A percentile compares a stretch with the other conserved stretches of the same genome.
Conservation (phyloP, 2,329 filamentous ascomycete species). For the Botrytis cinerea region DNA sequence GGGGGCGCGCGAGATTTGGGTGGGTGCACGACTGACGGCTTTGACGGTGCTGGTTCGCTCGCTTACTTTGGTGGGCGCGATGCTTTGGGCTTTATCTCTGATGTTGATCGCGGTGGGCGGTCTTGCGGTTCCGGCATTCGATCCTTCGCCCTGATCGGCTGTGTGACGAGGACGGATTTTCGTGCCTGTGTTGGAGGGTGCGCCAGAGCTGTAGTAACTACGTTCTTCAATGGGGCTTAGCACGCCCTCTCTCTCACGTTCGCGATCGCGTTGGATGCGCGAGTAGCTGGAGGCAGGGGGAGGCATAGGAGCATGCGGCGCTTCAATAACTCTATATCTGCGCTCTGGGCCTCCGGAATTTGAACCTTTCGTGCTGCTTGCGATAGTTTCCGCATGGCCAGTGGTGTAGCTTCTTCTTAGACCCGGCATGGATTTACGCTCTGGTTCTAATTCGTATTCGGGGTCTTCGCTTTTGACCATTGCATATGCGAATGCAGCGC, state of each 20-base stretch:
- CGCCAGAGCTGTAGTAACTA: constrained; percentile 9
- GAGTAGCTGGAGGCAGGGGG: constrained; percentile 17
- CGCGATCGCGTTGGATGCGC: constrained; percentile 12
- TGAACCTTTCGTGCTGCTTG: constrained; percentile 9
- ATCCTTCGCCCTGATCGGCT: constrained; percentile 8
- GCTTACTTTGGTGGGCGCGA: constrained; percentile 1
- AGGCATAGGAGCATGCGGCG: constrained; percentile 14
- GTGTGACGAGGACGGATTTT: constrained; percentile 5
- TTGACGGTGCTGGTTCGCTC: constrained; percentile 15
- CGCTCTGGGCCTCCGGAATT: not conserved
- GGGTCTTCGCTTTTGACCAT: constrained; percentile 61
- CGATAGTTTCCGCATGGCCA: constrained; percentile 16
- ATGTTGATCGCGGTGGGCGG: constrained; percentile 20
- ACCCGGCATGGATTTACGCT: constrained; percentile 1
- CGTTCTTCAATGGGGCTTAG: constrained; percentile 13
- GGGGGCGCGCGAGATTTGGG: not conserved
- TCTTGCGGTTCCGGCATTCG: constrained; percentile 13
- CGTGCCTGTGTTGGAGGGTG: not conserved
- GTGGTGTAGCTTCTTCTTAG: constrained; percentile 18
- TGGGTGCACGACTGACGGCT: constrained; percentile 8
- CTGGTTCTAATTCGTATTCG: constrained; percentile 16
- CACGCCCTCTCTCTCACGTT: constrained; percentile 18
- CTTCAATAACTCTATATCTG: constrained; percentile 22
- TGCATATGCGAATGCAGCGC: constrained; percentile 74
- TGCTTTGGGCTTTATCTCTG: not conserved